Evolutionary conservation across 1,284 basidiomycete species (phyloP), one percentile per base, ranked within the genome.

Genomic region (Cerrena zonata): DNA sequence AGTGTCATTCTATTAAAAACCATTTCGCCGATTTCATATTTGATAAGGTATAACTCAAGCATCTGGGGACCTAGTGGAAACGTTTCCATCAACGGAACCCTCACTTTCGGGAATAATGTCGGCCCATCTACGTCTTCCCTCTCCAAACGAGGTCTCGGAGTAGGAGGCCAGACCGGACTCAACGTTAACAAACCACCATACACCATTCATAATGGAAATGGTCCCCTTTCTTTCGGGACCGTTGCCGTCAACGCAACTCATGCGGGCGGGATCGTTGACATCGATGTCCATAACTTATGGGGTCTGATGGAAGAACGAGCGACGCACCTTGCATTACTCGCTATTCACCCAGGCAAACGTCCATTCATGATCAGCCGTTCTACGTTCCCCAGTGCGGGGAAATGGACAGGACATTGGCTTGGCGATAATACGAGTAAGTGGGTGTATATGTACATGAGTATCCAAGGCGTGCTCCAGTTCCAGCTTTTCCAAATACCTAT

Each of bases 401-500:
- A 70, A 57, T 84, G 78, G 78, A 73, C 78, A 24, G 81, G 80
- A 1, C 80, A 83, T 60, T 67, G 65, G 65, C 60, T 66, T 2
- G 65, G 65, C 21, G 65, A 91, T 64, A 91, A 91, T 63, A 82
- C 74, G 61, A 84, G 75, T 62, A 70, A 69, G 51, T 88, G 86
- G 84, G 64, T 77, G 48, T 85, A 83, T 68, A 69, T 84, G 71
- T 68, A 74, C 48, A 64, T 75, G 56, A 77, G 66, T 40, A 80
- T 84, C 57, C 77, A 86, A 65, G 86, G 85, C 5, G 68, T 86
- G 24, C 68, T 89, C 5, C 85, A 88, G 62, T 89, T 89, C 75
- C 85, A 86, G 66, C 69, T 88, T 42, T 86, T 80, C 74, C 80
- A 85, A 60, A 81, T 86, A 52, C 86, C 84, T 2, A 82, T 89